Evolutionary conservation across 495 filamentous ascomycete genomes (phyloP).

Genomic region (Niebla homalea): DNA sequence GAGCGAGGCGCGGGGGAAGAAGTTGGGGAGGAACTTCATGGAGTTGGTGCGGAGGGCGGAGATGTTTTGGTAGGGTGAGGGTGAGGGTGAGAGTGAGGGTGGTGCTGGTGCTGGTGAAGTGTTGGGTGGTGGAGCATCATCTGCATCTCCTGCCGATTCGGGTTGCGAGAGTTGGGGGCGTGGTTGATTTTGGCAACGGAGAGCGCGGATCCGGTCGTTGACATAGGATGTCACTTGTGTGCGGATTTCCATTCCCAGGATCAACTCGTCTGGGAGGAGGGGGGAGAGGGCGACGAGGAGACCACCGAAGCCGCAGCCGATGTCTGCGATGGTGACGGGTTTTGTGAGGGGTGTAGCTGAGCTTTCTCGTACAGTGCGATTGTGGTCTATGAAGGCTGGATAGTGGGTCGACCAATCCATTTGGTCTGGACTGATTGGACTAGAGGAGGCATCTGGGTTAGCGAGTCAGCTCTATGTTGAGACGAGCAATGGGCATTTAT

Average conservation of each 20-base stretch:
- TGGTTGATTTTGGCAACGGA: constrained; percentile 47
- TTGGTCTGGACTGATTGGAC: constrained; percentile 62
- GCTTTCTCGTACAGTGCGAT: constrained; percentile 12
- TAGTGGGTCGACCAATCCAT: constrained; percentile 89
- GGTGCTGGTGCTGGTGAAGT: constrained; percentile 11
- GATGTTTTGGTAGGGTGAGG: constrained; percentile 64
- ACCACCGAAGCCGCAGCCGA: constrained; percentile 92
- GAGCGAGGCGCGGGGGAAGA: constrained; percentile 65
- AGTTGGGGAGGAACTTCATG: constrained; percentile 97
- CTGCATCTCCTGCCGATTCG: too few species aligned
- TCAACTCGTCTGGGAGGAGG: constrained; percentile 63
- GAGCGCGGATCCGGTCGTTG: constrained; percentile 66
- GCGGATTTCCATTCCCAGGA: constrained; percentile 82
- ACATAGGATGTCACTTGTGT: constrained; percentile 80
- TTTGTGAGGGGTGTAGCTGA: constrained; percentile 36
- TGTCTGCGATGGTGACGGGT: constrained; percentile 86
- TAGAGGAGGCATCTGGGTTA: constrained; percentile 23
- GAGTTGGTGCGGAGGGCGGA: constrained; percentile 79
- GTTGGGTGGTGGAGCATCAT: background rate
- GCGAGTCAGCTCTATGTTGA: background rate
- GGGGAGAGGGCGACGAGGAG: constrained; percentile 77
- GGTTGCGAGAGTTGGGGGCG: constrained; percentile 19
- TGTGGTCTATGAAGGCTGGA: constrained; percentile 49
- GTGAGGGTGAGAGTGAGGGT: constrained; percentile 18
- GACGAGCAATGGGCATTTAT: background rate